A percentile compares a stretch with the other conserved stretches of the same genome.
Evolutionary conservation across 768 basidiomycete species (phyloP).

Genomic region (Naematelia encephala): DNA sequence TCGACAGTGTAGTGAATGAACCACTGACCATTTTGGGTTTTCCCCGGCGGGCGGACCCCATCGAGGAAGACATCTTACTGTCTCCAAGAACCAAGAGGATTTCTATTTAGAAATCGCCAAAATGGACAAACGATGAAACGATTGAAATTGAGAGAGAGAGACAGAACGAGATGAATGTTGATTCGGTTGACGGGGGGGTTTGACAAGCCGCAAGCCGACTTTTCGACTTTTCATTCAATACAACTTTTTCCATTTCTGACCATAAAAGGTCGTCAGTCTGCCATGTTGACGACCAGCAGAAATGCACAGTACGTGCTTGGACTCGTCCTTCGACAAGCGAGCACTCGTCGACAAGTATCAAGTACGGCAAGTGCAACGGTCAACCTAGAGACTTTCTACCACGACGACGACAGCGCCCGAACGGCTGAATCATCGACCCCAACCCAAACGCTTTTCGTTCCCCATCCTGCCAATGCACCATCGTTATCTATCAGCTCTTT

Average conservation of each 20-base stretch:
- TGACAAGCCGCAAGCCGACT: background rate
- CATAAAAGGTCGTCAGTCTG: background rate
- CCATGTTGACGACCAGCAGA: conserved; percentile 4
- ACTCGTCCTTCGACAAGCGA: conserved; percentile 8
- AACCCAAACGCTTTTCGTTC: background rate
- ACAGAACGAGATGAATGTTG: background rate
- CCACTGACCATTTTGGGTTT: conserved; percentile 37
- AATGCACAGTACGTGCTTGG: conserved; percentile 21
- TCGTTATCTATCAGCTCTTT: conserved; percentile 12
- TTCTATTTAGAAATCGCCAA: too few relatives aligned
- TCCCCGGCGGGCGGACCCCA: conserved; percentile 34
- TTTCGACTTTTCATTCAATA: background rate
- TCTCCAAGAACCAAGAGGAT: background rate
- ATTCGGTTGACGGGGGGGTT: background rate
- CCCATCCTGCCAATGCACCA: conserved; percentile 1
- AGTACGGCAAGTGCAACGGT: background rate
- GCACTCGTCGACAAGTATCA: background rate
- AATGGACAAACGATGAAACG: background rate
- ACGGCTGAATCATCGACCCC: background rate
- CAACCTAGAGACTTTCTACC: background rate
- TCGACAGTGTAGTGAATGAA: too few relatives aligned
- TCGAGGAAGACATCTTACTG: conserved; percentile 33
- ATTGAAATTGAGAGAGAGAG: background rate
- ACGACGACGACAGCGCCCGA: background rate
- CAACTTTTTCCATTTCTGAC: background rate